Evolutionary conservation across 768 basidiomycete genomes (phyloP).

Genomic region (Rhodotorula babjevae): DNA sequence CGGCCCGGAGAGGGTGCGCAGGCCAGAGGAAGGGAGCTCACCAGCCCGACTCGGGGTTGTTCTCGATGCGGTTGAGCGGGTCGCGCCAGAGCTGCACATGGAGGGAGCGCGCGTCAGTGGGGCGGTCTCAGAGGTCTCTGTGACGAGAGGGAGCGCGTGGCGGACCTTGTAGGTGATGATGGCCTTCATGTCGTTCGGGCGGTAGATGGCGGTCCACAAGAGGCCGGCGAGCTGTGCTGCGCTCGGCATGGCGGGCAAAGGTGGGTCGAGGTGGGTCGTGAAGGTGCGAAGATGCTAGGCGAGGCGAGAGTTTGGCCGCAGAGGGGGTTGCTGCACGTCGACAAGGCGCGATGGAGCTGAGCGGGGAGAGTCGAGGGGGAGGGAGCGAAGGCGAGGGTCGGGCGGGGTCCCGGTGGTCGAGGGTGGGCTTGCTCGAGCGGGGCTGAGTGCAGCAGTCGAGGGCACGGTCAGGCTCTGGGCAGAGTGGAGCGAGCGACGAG

Average conservation of each 20-base stretch:
- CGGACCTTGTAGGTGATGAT: slow-evolving; percentile 70
- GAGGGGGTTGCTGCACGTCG: too few relatives aligned
- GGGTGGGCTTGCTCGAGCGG: not conserved
- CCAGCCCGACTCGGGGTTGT: slow-evolving; percentile 76
- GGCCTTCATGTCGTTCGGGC: slow-evolving; percentile 75
- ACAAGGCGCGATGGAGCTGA: not conserved
- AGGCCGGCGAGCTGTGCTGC: not conserved
- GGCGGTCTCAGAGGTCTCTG: not conserved
- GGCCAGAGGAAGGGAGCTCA: not conserved
- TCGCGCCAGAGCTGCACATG: slow-evolving; percentile 49
- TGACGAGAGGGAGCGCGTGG: too few relatives aligned
- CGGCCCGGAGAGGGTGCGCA: too few relatives aligned
- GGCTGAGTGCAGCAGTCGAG: not conserved
- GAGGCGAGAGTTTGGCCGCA: not conserved
- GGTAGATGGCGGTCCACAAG: slow-evolving; percentile 53
- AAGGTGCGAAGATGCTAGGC: not conserved
- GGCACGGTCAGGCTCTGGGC: not conserved
- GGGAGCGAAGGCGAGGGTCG: too few relatives aligned
- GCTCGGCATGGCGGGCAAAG: not conserved
- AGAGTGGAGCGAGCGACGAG: too few relatives aligned
- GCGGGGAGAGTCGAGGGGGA: too few relatives aligned
- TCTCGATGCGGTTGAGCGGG: slow-evolving; percentile 58
- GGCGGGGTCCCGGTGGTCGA: too few relatives aligned
- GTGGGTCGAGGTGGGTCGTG: too few relatives aligned
- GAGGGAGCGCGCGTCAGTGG: not conserved